Conservation (phyloP, 805 yeast species). For the Naumovozyma castellii region DNA sequence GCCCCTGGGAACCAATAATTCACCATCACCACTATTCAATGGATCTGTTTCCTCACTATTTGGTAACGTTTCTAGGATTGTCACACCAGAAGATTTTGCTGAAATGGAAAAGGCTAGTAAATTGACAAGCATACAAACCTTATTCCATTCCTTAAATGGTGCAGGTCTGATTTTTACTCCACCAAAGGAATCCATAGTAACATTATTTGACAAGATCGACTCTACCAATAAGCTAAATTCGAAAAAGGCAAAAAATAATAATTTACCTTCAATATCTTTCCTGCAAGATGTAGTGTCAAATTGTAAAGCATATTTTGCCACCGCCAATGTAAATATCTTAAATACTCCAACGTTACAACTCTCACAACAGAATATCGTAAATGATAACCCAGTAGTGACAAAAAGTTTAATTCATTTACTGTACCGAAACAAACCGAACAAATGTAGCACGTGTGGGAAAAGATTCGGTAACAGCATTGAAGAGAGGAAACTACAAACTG, state of each 20-base stretch:
- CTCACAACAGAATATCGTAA: slow-evolving; percentile 28
- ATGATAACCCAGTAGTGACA: slow-evolving; percentile 19
- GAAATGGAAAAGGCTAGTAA: slow-evolving; percentile 14
- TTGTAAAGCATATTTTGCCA: slow-evolving; percentile 27
- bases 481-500: slow-evolving; percentile 45
- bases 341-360: slow-evolving; percentile 25
- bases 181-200: slow-evolving; percentile 22
- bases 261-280: slow-evolving; percentile 18
- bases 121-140: slow-evolving; percentile 11
- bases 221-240: slow-evolving; percentile 2
- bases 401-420: slow-evolving; percentile 25
- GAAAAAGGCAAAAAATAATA: not conserved
- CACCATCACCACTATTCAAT: not conserved
- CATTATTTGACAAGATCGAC: slow-evolving; percentile 17
- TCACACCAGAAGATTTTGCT: slow-evolving; percentile 11
- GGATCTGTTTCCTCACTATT: slow-evolving; percentile 15
- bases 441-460: slow-evolving; percentile 85
- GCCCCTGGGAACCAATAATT: slow-evolving; percentile 7
- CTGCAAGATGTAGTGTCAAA: slow-evolving; percentile 21
- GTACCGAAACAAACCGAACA: slow-evolving; percentile 46
- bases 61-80: slow-evolving; percentile 9
- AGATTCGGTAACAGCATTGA: slow-evolving; percentile 56
- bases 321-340: slow-evolving; percentile 21
- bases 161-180: slow-evolving; percentile 21
- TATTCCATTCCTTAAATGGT: slow-evolving; percentile 16